A percentile compares a stretch with the other conserved stretches of the same genome.
These are phyloP conservation scores for Asterella californica DNA, from an alignment of 225 moss, liverwort and hornwort genomes.

Conservation along the genomic window DNA sequence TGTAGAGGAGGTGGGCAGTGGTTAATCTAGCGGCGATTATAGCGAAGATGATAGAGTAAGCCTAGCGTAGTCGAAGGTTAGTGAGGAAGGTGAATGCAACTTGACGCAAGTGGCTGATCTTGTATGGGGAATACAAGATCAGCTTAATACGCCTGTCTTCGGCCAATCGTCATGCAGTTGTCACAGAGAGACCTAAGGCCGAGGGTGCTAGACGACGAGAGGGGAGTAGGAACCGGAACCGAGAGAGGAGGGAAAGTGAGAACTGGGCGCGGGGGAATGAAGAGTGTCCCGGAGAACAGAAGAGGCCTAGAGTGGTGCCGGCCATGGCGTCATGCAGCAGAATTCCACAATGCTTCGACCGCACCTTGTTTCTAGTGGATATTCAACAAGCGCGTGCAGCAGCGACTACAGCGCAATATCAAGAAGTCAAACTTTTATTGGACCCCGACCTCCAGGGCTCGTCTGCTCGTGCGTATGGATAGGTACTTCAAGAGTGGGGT, in stretches of 20 bases:
- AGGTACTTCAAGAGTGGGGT: neutral
- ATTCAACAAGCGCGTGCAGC: neutral
- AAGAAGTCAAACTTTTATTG: conserved; percentile 11
- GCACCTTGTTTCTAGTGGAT: conserved; percentile 7
- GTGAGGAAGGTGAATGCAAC: neutral
- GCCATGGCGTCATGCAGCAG: conserved; percentile 34
- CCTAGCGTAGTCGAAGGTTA: neutral
- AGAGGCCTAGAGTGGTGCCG: conserved; percentile 5
- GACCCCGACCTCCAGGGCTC: neutral
- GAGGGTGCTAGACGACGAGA: neutral
- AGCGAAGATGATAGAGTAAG: neutral
- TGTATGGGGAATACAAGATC: neutral
- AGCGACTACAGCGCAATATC: neutral
- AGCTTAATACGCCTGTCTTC: too few relatives aligned
- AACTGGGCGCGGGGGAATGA: neutral
- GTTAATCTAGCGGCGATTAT: neutral
- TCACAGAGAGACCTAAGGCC: neutral
- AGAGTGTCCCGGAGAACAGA: neutral
- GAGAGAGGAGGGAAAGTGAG: neutral
- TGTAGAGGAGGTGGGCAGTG: neutral
- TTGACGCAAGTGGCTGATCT: neutral
- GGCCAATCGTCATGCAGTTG: neutral
- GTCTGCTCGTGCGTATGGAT: conserved; percentile 8
- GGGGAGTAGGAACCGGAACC: too few relatives aligned
- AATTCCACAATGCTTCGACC: conserved; percentile 27